Base-by-base conservation (phyloP, 2,329 filamentous ascomycete genomes). In the Fusarium mundagurra region DNA sequence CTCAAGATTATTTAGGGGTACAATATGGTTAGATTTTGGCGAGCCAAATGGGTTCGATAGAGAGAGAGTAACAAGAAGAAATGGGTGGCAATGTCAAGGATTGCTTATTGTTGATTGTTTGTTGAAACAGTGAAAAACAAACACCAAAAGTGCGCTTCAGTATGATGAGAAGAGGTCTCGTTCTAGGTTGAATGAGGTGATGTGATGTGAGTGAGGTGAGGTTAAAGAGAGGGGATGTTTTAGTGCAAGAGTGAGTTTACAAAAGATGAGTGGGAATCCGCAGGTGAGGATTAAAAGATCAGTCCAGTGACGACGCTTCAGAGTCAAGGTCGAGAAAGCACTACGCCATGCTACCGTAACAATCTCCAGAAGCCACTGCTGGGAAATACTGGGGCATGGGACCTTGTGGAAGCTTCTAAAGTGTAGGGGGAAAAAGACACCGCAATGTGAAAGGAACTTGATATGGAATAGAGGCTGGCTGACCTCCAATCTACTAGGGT, bases 321-420 rank as follows among this genome's bases (percentile, higher is more conserved):
- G 57, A 59, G 57, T 38, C 51, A 65, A 71, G 67, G 53, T 45
- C 39, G 50, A 54, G 39, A 59, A 55, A 66, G 61, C 55, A 69
- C 66, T 75, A 67, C 69, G 69, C 62, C 69, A 70, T 71, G 57
- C 62, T 64, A 69, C 57, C 59, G 57, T 74, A 58, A 64, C 74
- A 65, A 64, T 66, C 50, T 43, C 65, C 61, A 67, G 59, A 72
- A 71, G 69, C 41, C 60, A 73, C 67, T 27, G 51, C 67, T 72
- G 64, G 65, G 67, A 74, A 73, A 73, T 61, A 75, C 76, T 78
- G 72, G 77, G 72, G 72, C 74, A 74, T 80, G 67, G 79, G 78
- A 81, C 72, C 77, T 82, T 80, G 80, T 82, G 76, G 80, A 82
- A 82, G 76, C 76, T 79, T 79, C 77, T 54, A 74, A 73, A 50